Conservation (phyloP, 2,329 filamentous ascomycete species). For the Onygenales sp. region DNA sequence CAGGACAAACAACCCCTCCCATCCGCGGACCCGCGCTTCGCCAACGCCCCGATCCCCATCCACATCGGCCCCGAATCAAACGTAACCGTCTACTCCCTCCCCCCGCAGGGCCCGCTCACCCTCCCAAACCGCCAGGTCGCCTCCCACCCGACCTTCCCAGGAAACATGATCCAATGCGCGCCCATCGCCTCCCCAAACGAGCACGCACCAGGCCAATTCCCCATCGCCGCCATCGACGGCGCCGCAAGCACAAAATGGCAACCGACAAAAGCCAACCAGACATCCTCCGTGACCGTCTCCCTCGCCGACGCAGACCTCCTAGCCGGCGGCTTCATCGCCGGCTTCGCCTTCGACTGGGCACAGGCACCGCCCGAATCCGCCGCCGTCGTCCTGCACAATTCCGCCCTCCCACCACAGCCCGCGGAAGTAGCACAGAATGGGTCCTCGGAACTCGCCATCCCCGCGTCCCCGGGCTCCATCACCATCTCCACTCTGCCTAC, state of each 20-base stretch:
- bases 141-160: slow-evolving; percentile 42
- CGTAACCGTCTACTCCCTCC: slow-evolving; percentile 36
- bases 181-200: slow-evolving; percentile 39
- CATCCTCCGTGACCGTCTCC: slow-evolving; percentile 49
- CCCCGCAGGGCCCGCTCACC: slow-evolving; percentile 41
- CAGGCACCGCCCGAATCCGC: slow-evolving; percentile 45
- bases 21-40: slow-evolving; percentile 47
- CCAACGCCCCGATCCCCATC: slow-evolving; percentile 47
- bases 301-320: slow-evolving; percentile 31
- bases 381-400: slow-evolving; percentile 47
- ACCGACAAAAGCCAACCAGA: slow-evolving; percentile 41
- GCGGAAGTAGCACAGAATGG: not conserved
- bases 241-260: slow-evolving; percentile 60
- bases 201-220: slow-evolving; percentile 58
- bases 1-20: slow-evolving; percentile 33
- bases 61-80: slow-evolving; percentile 41
- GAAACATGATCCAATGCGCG: slow-evolving; percentile 58
- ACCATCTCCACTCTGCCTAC: slow-evolving; percentile 18
- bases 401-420: slow-evolving; percentile 16
- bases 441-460: slow-evolving; percentile 1
- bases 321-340: slow-evolving; percentile 22
- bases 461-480: slow-evolving; percentile 12
- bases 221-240: slow-evolving; percentile 57
- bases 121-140: slow-evolving; percentile 52
- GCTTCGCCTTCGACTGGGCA: slow-evolving; percentile 53